Evolutionary conservation across 176 grass and related monocot species (phyloP), one percentile per base, ranked within the genome.

Genomic region (Carex scoparia): DNA sequence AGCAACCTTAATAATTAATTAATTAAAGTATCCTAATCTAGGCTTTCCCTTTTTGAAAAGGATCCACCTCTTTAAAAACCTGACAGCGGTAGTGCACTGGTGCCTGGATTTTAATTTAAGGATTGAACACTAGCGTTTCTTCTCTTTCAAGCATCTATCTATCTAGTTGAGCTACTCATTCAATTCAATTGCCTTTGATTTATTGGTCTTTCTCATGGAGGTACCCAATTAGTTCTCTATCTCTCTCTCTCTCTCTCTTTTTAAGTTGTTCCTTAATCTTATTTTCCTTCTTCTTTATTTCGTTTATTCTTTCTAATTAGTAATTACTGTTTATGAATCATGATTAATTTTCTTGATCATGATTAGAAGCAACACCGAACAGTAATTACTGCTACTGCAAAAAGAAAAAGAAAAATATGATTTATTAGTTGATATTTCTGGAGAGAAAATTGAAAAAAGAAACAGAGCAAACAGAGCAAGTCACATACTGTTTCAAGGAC

Each of bases 1-100:
- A 83, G 81, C 81, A 83, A 83, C 63, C 81, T 83, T 67, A 81
- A 81, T 69, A 76, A 76, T 72, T 48, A 44, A 65, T 83, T 83
- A 83, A 83, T 23, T 69, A 69, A 83, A 83, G 80, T 83, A 67
- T 53, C 63, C 62, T 66, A 83, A 83, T 83, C 63, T 69, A 83
- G 31, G 69, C 81, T 83, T 83, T 69, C 81, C 63, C 81, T 69
- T 83, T 83, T 69, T 83, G 42, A 69, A 83, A 83, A 69, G 81
- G 58, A 83, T 83, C 62, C 65, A 18, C 46, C 81, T 1, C 81
- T 67, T 67, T 83, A 69, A 83, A 83, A 56, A 66, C 61, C 61
- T 66, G 64, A 30, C 62, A 69, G 19, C 19, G 38, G 60, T 10
- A 16, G 61, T 83, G 81, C 81, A 54, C 46, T 83, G 81, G 63